phyloP scores from a whole-genome alignment of 768 basidiomycete species.

The Collybia mongolica region DNA sequence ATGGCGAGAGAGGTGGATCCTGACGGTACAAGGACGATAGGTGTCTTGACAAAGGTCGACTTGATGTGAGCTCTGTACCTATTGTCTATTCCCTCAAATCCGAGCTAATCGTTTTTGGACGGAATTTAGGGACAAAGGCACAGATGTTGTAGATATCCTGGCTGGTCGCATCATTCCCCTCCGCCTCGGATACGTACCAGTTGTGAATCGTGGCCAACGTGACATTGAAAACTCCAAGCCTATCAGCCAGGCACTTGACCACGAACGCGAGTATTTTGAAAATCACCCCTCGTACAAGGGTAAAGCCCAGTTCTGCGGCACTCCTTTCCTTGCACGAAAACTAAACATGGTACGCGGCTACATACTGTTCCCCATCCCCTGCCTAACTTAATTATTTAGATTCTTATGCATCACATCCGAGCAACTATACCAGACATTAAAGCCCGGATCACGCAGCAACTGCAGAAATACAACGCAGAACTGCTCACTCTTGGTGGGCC shows the following conservation, averaged over 20 bases:
- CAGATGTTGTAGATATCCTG: slow-evolving; percentile 98
- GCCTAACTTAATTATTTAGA: slow-evolving; percentile 42
- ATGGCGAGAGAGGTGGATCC: slow-evolving; percentile 97
- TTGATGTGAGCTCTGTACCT: slow-evolving; percentile 70
- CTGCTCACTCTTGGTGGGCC: slow-evolving; percentile 83
- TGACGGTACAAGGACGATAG: slow-evolving; percentile 94
- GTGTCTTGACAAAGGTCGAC: slow-evolving; percentile 98
- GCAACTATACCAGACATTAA: slow-evolving; percentile 99
- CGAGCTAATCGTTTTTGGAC: slow-evolving; percentile 5
- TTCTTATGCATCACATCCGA: slow-evolving; percentile 99
- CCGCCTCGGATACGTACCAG: slow-evolving; percentile 95
- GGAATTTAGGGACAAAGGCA: slow-evolving; percentile 81
- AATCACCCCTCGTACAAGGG: slow-evolving; percentile 89
- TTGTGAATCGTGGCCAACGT: slow-evolving; percentile 97
- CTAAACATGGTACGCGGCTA: slow-evolving; percentile 76
- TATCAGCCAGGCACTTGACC: slow-evolving; percentile 82
- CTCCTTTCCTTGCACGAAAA: slow-evolving; percentile 93
- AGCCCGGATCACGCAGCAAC: slow-evolving; percentile 86
- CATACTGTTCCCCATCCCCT: not conserved
- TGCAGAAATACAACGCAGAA: slow-evolving; percentile 86
- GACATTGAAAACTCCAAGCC: slow-evolving; percentile 92
- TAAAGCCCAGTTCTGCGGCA: slow-evolving; percentile 96
- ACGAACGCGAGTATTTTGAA: slow-evolving; percentile 93
- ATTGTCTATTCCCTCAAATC: not conserved
- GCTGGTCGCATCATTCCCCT: slow-evolving; percentile 96